Evolutionary conservation across 768 basidiomycete species (phyloP), one percentile per base, ranked within the genome.

Genomic region (Mycena leptocephala): DNA sequence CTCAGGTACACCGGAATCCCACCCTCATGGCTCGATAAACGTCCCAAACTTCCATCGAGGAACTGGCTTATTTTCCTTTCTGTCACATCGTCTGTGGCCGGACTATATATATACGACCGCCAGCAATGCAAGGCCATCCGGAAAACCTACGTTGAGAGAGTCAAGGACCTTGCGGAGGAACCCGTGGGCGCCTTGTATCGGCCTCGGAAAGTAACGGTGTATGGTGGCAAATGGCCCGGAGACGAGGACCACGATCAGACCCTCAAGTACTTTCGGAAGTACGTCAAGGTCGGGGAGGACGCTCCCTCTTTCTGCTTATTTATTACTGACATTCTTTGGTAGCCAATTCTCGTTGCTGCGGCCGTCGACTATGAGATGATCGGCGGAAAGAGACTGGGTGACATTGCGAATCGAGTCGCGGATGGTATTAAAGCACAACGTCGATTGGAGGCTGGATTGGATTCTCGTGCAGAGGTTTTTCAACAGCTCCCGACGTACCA

Each of bases 31-130:
- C 88, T 98, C 48, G 91, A 93, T 78, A 95, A 95, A 83, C 92
- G 95, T 41, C 97, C 97, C 2, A 93, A 92, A 77, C 89, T 97
- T 20, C 98, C 97, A 5, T 96, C 95, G 0, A 91, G 96, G 76
- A 98, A 98, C 80, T 97, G 96, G 97, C 92, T 96, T 78, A 97
- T 98, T 81, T 99, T 99, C 87, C 89, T 97, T 71, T 89, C 93
- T 33, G 85, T 96, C 79, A 93, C 96, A 5, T 92, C 93, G 18
- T 90, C 94, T 8, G 79, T 95, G 37, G 81, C 93, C 4, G 95
- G 94, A 28, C 89, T 91, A 69, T 98, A 96, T 86, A 87, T 92
- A 67, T 97, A 98, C 84, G 98, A 99, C 89, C 92, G 97, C 35
- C 86, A 88, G 75, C 89, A 97, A 86, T 97, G 96, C 85, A 93